phyloP scores from a whole-genome alignment of 2,329 filamentous ascomycete species.

The Alternaria burnsii region DNA sequence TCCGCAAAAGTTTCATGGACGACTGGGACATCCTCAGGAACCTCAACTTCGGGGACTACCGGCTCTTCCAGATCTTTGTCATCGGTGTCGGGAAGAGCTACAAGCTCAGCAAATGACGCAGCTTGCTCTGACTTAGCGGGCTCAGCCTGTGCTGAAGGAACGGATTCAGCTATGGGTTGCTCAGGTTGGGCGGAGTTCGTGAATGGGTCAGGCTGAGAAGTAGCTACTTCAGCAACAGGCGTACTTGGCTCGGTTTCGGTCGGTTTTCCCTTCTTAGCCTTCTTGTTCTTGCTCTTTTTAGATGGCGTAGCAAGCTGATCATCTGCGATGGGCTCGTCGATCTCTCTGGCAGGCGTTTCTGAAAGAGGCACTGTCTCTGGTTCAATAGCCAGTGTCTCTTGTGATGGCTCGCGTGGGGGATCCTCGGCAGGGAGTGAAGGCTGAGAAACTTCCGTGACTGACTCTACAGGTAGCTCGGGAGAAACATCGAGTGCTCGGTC shows the following conservation, averaged over 20 bases:
- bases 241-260: constrained; percentile 20
- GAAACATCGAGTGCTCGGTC: not conserved
- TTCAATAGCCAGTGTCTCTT: not conserved
- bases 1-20: not conserved
- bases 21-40: not conserved
- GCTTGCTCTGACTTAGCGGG: not conserved
- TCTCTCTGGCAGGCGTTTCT: constrained; percentile 1
- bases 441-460: not conserved
- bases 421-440: not conserved
- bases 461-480: not conserved
- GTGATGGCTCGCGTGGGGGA: not conserved
- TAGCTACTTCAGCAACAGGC: constrained; percentile 12
- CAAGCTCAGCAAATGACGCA: constrained; percentile 3
- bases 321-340: not conserved
- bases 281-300: constrained; percentile 57
- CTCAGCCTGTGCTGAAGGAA: not conserved
- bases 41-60: not conserved
- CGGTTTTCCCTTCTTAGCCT: constrained; percentile 23
- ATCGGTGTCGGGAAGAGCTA: not conserved
- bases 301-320: constrained; percentile 34
- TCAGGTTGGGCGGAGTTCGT: not conserved
- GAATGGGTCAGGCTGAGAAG: not conserved
- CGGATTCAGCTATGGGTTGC: constrained; percentile 1
- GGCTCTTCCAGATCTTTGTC: not conserved
- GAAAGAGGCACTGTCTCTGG: not conserved